Percentiles rank a stretch among this genome's conserved stretches.
phyloP scores from a whole-genome alignment of 2,329 filamentous ascomycete genomes.

The Amauroascus niger region DNA sequence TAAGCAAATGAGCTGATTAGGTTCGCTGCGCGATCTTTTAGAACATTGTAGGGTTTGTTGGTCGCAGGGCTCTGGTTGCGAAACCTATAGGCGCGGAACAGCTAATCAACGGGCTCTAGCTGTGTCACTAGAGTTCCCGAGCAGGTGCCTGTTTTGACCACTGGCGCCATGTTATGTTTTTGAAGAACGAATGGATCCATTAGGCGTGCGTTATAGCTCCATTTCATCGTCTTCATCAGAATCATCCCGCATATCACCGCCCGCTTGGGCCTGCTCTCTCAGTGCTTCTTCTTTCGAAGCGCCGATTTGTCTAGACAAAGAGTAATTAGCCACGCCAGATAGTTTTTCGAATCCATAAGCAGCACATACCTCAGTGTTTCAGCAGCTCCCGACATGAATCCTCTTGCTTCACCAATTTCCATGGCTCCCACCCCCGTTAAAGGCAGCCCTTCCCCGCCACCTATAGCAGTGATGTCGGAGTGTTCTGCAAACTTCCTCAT shows the following conservation, averaged over 20 bases:
- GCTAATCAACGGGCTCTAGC: no score
- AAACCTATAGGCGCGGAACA: no score
- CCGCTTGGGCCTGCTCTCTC: conserved; percentile 65
- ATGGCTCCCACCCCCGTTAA: conserved; percentile 79
- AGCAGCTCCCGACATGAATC: conserved; percentile 74
- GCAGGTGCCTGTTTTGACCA: no score
- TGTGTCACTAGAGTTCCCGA: no score
- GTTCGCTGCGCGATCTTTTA: no score
- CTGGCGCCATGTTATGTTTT: no score
- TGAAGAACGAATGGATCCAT: no score
- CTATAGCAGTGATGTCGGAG: conserved; percentile 47
- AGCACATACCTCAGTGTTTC: conserved; percentile 59
- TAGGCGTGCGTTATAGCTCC: conserved; percentile 42
- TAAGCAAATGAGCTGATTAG: no score
- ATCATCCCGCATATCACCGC: conserved; percentile 43
- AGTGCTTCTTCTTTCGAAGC: conserved; percentile 67
- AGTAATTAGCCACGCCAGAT: background rate
- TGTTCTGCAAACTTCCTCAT: conserved; percentile 64
- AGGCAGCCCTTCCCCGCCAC: conserved; percentile 61
- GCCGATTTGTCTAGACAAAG: conserved; percentile 58
- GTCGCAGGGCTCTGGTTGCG: no score
- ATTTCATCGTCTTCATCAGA: conserved; percentile 56
- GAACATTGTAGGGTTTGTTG: no score
- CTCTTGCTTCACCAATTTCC: conserved; percentile 80
- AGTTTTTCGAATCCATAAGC: background rate